Evolutionary conservation across 2,329 filamentous ascomycete species (phyloP).

Genomic region (Zymoseptoria passerinii): DNA sequence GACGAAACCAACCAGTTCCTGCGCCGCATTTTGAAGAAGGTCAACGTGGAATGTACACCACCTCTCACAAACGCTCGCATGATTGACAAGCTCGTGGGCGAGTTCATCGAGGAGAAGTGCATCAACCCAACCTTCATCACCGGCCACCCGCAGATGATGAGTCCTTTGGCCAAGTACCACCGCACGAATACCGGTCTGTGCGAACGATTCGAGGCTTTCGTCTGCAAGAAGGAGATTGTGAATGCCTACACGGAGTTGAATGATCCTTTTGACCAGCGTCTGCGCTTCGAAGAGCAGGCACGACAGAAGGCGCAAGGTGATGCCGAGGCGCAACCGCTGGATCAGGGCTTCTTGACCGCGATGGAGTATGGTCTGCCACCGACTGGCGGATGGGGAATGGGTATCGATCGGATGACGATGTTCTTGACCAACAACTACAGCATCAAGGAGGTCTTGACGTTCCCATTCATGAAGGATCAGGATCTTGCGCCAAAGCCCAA

Average conservation of each 20-base stretch:
- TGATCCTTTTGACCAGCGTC: conserved; percentile 87
- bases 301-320: conserved; percentile 93
- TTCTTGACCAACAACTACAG: conserved; percentile 92
- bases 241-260: conserved; percentile 98
- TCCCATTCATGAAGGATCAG: conserved; percentile 78
- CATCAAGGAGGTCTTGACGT: conserved; percentile 92
- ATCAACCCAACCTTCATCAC: conserved; percentile 89
- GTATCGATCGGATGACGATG: conserved; percentile 89
- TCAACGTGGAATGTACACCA: conserved; percentile 78
- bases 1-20: conserved; percentile 84
- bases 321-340: conserved; percentile 90
- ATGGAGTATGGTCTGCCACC: conserved; percentile 88
- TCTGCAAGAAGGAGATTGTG: conserved; percentile 92
- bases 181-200: conserved; percentile 73
- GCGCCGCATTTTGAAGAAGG: conserved; percentile 74
- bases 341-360: conserved; percentile 88
- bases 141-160: conserved; percentile 79
- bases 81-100: conserved; percentile 83
- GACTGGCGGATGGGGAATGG: conserved; percentile 90
- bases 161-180: conserved; percentile 91
- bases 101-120: conserved; percentile 91
- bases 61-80: conserved; percentile 91
- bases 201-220: conserved; percentile 96
- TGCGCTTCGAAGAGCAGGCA: conserved; percentile 90
- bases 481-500: conserved; percentile 36